phyloP scores from a whole-genome alignment of 116 monocot species.

The Thalassia testudinum region DNA sequence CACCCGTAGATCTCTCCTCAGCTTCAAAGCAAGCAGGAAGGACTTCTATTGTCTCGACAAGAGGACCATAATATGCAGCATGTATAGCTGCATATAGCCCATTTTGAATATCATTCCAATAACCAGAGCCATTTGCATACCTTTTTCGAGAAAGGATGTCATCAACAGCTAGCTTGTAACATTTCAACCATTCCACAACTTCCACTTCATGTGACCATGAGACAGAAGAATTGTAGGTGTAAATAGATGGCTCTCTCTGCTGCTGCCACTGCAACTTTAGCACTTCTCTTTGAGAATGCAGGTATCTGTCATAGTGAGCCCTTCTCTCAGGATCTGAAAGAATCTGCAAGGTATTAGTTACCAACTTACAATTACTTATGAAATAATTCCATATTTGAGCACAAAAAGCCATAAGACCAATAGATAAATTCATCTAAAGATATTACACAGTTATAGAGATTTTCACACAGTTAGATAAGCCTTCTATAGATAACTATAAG shows the following conservation, averaged over 20 bases:
- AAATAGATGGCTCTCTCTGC: not conserved
- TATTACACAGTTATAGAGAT: too few species aligned
- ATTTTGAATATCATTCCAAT: slow-evolving; percentile 52
- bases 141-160: slow-evolving; percentile 53
- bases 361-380: too few species aligned
- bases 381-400: too few species aligned
- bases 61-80: slow-evolving; percentile 84
- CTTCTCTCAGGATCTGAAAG: slow-evolving; percentile 82
- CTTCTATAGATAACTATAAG: too few species aligned
- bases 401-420: too few species aligned
- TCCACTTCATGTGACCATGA: slow-evolving; percentile 23
- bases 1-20: slow-evolving; percentile 76
- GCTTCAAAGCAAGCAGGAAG: slow-evolving; percentile 96
- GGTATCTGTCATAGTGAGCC: slow-evolving; percentile 56
- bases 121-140: slow-evolving; percentile 46
- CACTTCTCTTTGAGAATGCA: slow-evolving; percentile 35
- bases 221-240: not conserved
- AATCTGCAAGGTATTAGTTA: slow-evolving; percentile 54
- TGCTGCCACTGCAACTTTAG: slow-evolving; percentile 4
- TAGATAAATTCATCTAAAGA: too few species aligned
- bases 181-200: slow-evolving; percentile 80
- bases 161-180: slow-evolving; percentile 51
- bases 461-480: too few species aligned
- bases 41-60: slow-evolving; percentile 58
- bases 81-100: slow-evolving; percentile 78